Evolutionary conservation across 164 flowering plant genomes (phyloP).

Genomic region (Malania oleifera): DNA sequence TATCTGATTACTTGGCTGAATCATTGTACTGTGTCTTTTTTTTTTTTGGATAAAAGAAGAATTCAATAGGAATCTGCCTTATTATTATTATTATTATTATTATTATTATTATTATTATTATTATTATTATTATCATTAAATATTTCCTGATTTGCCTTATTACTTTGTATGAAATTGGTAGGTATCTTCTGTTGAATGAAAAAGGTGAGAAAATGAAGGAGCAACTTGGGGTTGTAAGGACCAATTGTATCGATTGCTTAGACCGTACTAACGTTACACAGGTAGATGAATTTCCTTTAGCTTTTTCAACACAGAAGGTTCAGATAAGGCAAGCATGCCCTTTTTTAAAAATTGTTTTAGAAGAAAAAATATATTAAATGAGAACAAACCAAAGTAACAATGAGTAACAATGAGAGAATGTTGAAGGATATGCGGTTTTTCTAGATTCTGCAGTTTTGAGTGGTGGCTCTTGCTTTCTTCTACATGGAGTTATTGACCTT

Average conservation of each 20-base stretch:
- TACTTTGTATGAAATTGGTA: conserved; percentile 16
- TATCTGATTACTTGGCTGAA: neutral
- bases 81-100: no score
- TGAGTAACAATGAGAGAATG: no score
- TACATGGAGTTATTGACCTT: no score
- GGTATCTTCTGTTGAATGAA: conserved; percentile 72
- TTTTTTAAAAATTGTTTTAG: no score
- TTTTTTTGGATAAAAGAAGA: conserved; percentile 2
- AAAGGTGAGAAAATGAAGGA: conserved; percentile 80
- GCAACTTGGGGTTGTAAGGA: conserved; percentile 85
- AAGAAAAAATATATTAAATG: no score
- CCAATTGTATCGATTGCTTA: conserved; percentile 94
- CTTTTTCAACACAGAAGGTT: no score
- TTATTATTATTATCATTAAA: no score
- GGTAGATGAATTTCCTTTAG: conserved; percentile 52
- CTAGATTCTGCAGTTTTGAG: neutral
- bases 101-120: no score
- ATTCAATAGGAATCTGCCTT: no score
- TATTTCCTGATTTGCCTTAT: neutral
- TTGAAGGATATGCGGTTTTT: neutral
- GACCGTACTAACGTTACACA: conserved; percentile 98
- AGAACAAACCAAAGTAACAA: no score
- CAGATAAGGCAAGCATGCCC: no score
- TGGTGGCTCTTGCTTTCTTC: no score
- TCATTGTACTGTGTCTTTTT: neutral